Percentiles rank a stretch among this genome's conserved stretches.
These are phyloP conservation scores for Coemansia sp. DNA, from an alignment of 192 early-diverging fungal genomes.

Conservation along the genomic window DNA sequence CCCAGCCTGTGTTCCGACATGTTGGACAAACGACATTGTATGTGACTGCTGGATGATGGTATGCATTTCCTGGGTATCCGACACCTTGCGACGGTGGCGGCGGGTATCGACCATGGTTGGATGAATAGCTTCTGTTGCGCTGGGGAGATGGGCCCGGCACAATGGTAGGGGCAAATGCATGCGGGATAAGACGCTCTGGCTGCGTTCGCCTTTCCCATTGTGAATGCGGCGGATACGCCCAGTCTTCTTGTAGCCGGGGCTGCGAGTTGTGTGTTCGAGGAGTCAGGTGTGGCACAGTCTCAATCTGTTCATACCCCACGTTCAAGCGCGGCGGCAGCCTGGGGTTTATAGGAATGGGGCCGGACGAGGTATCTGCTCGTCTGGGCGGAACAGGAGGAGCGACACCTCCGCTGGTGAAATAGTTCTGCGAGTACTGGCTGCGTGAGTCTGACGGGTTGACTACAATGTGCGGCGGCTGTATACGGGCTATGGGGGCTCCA, in stretches of 20 bases:
- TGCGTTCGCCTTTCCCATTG: too few species aligned
- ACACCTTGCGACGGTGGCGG: too few species aligned
- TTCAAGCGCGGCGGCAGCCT: conserved; percentile 22
- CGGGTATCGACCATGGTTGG: neutral
- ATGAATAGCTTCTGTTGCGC: conserved; percentile 2
- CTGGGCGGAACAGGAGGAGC: conserved; percentile 20
- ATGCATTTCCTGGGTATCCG: too few species aligned
- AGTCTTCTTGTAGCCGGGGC: conserved; percentile 8
- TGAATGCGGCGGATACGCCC: too few species aligned
- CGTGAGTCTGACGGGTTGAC: conserved; percentile 51
- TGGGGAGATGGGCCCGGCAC: neutral
- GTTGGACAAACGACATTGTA: conserved; percentile 12
- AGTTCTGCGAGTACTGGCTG: conserved; percentile 37
- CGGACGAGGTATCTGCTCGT: conserved; percentile 18
- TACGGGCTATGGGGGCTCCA: conserved; percentile 46
- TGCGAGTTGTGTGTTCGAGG: conserved; percentile 22
- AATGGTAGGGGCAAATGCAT: neutral
- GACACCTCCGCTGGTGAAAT: conserved; percentile 8
- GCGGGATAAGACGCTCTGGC: too few species aligned
- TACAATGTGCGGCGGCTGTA: conserved; percentile 33
- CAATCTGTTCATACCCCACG: conserved; percentile 37
- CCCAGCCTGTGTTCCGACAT: conserved; percentile 37
- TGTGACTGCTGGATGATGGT: conserved; percentile 5
- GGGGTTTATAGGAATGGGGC: conserved; percentile 28
- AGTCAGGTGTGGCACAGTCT: conserved; percentile 23